Evolutionary conservation across 345 rosid genomes (phyloP).

Genomic region (Eucalyptus rudis): DNA sequence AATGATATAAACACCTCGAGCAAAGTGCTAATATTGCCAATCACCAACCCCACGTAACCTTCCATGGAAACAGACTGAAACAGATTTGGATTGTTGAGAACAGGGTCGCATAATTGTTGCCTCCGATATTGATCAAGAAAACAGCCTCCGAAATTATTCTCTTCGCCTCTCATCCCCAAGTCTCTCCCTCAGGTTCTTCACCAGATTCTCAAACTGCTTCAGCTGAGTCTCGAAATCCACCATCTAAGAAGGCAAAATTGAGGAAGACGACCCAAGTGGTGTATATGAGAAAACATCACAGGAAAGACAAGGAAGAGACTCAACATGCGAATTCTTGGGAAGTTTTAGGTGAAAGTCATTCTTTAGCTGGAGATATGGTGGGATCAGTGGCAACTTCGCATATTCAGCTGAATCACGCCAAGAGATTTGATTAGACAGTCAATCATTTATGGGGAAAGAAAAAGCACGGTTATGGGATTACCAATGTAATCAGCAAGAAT

Average conservation of each 20-base stretch:
- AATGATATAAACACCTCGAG: not conserved
- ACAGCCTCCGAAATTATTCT: too few relatives aligned
- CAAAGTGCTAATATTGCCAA: constrained; percentile 3
- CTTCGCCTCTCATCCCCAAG: too few relatives aligned
- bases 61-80: not conserved
- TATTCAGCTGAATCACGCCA: not conserved
- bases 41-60: not conserved
- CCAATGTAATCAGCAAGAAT: too few relatives aligned
- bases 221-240: constrained; percentile 5
- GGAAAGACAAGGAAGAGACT: too few relatives aligned
- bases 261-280: too few relatives aligned
- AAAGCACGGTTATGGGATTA: not conserved
- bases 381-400: not conserved
- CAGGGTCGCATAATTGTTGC: too few relatives aligned
- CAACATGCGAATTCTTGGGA: too few relatives aligned
- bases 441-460: too few relatives aligned
- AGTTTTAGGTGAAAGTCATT: not conserved
- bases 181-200: too few relatives aligned
- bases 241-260: not conserved
- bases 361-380: not conserved
- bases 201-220: not conserved
- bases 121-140: too few relatives aligned
- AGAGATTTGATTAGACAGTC: not conserved
- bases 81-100: not conserved
- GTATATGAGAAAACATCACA: too few relatives aligned